phyloP scores from a whole-genome alignment of 352 stramenopile species.

The Phytopythium chamaehyphon region DNA sequence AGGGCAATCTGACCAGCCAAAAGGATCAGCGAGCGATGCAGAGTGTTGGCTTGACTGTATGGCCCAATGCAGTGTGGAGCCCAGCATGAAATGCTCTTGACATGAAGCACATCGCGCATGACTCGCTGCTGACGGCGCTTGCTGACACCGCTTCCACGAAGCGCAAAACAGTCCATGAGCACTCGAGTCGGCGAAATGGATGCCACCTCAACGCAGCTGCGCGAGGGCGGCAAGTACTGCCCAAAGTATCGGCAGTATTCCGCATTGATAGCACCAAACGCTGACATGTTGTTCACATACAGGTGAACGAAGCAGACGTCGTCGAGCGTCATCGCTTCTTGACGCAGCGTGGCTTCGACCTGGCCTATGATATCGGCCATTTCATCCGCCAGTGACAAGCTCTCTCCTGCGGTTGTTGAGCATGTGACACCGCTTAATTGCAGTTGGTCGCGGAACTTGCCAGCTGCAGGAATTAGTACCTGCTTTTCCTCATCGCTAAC shows the following conservation, averaged over 20 bases:
- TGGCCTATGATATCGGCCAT: slow-evolving; percentile 54
- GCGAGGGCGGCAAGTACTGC: slow-evolving; percentile 71
- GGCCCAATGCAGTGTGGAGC: slow-evolving; percentile 98
- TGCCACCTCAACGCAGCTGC: slow-evolving; percentile 84
- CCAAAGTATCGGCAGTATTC: slow-evolving; percentile 93
- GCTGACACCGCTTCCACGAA: slow-evolving; percentile 63
- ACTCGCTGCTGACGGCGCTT: slow-evolving; percentile 59
- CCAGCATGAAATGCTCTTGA: slow-evolving; percentile 96
- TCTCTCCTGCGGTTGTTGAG: slow-evolving; percentile 14
- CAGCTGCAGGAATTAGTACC: slow-evolving; percentile 18
- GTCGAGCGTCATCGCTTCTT: slow-evolving; percentile 53
- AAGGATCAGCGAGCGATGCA: slow-evolving; percentile 90
- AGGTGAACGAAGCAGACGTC: slow-evolving; percentile 97
- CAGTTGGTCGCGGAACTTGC: slow-evolving; percentile 63
- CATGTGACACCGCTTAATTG: slow-evolving; percentile 63
- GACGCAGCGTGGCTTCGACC: slow-evolving; percentile 24
- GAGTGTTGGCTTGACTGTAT: slow-evolving; percentile 97
- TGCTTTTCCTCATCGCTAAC: slow-evolving; percentile 9
- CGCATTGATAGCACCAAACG: slow-evolving; percentile 93
- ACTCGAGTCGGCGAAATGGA: slow-evolving; percentile 58
- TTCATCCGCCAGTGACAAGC: slow-evolving; percentile 53
- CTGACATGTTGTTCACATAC: slow-evolving; percentile 93
- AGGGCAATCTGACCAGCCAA: slow-evolving; percentile 97
- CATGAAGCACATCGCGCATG: slow-evolving; percentile 89
- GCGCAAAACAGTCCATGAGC: slow-evolving; percentile 89